Evolutionary conservation across 495 filamentous ascomycete genomes (phyloP).

Genomic region (Penicillium steckii): DNA sequence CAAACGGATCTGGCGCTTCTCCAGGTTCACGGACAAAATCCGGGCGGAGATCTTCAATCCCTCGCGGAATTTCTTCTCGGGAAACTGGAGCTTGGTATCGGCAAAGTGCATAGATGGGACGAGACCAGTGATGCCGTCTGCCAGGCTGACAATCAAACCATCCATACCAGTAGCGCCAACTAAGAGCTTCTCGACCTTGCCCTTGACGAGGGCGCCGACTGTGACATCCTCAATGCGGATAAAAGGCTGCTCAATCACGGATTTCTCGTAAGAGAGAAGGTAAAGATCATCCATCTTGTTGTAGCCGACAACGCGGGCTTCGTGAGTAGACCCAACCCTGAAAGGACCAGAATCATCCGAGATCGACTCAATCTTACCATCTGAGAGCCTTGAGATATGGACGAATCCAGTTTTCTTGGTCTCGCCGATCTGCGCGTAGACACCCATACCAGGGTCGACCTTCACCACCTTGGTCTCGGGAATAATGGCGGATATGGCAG

Average conservation of each 20-base stretch:
- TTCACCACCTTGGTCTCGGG: slow-evolving; percentile 72
- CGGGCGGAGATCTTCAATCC: slow-evolving; percentile 79
- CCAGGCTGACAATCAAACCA: slow-evolving; percentile 76
- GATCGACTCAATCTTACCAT: slow-evolving; percentile 79
- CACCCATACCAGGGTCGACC: slow-evolving; percentile 72
- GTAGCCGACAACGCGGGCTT: slow-evolving; percentile 80
- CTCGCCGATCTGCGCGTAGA: slow-evolving; percentile 79
- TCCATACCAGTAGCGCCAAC: slow-evolving; percentile 69
- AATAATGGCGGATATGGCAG: slow-evolving; percentile 73
- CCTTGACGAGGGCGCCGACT: slow-evolving; percentile 77
- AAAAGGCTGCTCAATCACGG: slow-evolving; percentile 81
- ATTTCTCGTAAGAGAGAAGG: slow-evolving; percentile 78
- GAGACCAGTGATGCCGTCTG: slow-evolving; percentile 82
- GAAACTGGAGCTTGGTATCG: slow-evolving; percentile 83
- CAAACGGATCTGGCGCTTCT: slow-evolving; percentile 76
- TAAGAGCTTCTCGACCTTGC: slow-evolving; percentile 80
- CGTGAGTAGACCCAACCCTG: slow-evolving; percentile 72
- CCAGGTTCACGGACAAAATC: slow-evolving; percentile 75
- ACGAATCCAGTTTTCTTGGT: slow-evolving; percentile 78
- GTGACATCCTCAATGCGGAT: slow-evolving; percentile 84
- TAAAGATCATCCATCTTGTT: slow-evolving; percentile 84
- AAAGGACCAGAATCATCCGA: slow-evolving; percentile 73
- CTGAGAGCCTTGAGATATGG: slow-evolving; percentile 86
- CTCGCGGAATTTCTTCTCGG: slow-evolving; percentile 92
- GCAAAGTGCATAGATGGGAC: slow-evolving; percentile 86